These are phyloP conservation scores for Cyberlindnera bimundalis DNA, from an alignment of 805 yeast genomes.

Conservation along the genomic window DNA sequence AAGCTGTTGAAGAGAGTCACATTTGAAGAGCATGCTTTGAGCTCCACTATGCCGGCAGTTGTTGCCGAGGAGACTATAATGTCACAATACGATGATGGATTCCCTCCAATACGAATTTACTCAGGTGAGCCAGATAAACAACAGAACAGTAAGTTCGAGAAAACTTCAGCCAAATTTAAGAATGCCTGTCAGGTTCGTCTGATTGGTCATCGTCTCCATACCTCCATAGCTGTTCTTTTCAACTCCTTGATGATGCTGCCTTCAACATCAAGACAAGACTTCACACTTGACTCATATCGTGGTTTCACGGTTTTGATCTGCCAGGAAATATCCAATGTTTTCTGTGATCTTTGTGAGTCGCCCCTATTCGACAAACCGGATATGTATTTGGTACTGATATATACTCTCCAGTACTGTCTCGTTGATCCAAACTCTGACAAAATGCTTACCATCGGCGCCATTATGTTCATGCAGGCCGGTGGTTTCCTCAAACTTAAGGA, in stretches of 20 bases:
- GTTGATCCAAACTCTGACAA: slow-evolving; percentile 32
- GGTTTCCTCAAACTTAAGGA: slow-evolving; percentile 39
- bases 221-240: slow-evolving; percentile 39
- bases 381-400: slow-evolving; percentile 35
- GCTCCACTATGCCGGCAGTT: slow-evolving; percentile 44
- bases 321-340: slow-evolving; percentile 27
- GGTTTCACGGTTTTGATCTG: slow-evolving; percentile 41
- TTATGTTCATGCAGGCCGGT: slow-evolving; percentile 50
- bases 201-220: slow-evolving; percentile 46
- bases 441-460: slow-evolving; percentile 36
- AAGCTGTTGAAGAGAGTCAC: slow-evolving; percentile 47
- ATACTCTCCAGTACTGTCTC: slow-evolving; percentile 35
- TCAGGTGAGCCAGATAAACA: slow-evolving; percentile 37
- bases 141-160: slow-evolving; percentile 34
- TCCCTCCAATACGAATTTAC: slow-evolving; percentile 41
- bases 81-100: slow-evolving; percentile 28
- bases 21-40: slow-evolving; percentile 54
- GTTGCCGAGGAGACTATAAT: slow-evolving; percentile 44
- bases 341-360: slow-evolving; percentile 26
- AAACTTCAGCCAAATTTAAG: slow-evolving; percentile 56
- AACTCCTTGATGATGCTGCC: slow-evolving; percentile 43
- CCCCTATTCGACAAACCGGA: slow-evolving; percentile 21
- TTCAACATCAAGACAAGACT: slow-evolving; percentile 47
- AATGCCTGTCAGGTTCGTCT: slow-evolving; percentile 56
- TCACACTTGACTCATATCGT: slow-evolving; percentile 31